Evolutionary conservation across 2,329 filamentous ascomycete genomes (phyloP), one percentile per base, ranked within the genome.

Genomic region (Herpotrichia juniperi): DNA sequence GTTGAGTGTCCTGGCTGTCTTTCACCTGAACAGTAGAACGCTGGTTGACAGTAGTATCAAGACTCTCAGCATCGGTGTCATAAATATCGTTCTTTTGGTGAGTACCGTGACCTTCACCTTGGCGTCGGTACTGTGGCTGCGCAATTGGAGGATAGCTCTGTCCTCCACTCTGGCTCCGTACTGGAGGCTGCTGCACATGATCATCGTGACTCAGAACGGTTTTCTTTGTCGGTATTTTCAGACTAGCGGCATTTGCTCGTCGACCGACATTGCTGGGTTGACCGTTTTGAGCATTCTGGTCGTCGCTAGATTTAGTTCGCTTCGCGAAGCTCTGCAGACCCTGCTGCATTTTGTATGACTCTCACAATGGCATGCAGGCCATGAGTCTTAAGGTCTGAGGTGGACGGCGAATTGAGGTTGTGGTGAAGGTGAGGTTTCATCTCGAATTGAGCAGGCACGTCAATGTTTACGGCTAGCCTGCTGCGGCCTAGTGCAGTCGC

Each of bases 21-120:
- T 63, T 58, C 12, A 57, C 51, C 3, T 65, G 55, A 4, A 66
- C 25, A 10, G 58, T 35, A 24, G 66, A 69, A 4, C 45, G 54
- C 21, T 50, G 25, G 35, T 66, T 57, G 1, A 66, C 55, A 21
- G 71, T 74, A 4, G 67, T 72, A 40, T 73, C 73, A 24, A 74
- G 58, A 45, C 68, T 72, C 34, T 67, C 71, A 22, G 66, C 67
- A 52, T 76, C 73, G 51, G 74, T 76, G 43, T 69, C 74, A 42
- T 68, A 75, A 0, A 35, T 44, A 54, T 69, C 64, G 50, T 51
- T 53, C 44, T 57, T 61, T 21, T 19, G 34, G 6, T 21, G 16
- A 6, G 16, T 28, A 12, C 26, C 26, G 26, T 28, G 26, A 28
- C 26, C 4, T n/a, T 42, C 52, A 46, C 46, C 52, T 51, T 60